Evolutionary conservation across 139 green algal genomes (phyloP), one percentile per base, ranked within the genome.

Genomic region (Chlorella ohadii): DNA sequence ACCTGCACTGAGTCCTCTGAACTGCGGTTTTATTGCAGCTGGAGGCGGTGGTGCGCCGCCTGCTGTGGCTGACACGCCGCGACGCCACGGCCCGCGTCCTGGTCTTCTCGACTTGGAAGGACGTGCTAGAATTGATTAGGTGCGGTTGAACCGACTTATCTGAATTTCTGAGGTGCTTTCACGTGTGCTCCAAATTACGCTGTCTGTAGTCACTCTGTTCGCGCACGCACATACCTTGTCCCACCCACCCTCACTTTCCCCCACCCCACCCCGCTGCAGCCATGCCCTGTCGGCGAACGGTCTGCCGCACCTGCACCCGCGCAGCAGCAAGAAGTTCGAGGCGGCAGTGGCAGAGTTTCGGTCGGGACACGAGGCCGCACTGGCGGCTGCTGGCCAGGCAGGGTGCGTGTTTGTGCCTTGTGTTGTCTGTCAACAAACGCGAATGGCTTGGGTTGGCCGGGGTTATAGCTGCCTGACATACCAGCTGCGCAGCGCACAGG

Each of bases 61-160:
- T 98, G 31, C 83, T 92, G 72, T 79, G 68, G 25, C 81, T 98
- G 4, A 81, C 91, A 22, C 31, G 66, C 0, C 11, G 33, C 4
- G 84, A 93, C 55, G 47, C 81, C 5, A 33, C 31, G 16, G 80
- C 83, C 65, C 67, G 81, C 20, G 51, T 95, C n/a, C 85, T 98
- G 36, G 90, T 98, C 23, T 97, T 98, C 76, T 91, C 81, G 39
- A 86, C 88, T n/a, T 98, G 96, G 94, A 72, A 79, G 25, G 94
- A 97, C 78, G 90, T 96, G 39, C 87, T 98, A 55, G 89, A 94
- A n/a, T 85, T 98, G 57, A 41, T 98, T 44, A 86, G 72, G 13
- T 78, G 87, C 28, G 92, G 85, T 13, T 33, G 44, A 51, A 51
- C 44, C 9, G 44, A n/a, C n/a, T n/a, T n/a, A n/a, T n/a, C n/a